Percentiles rank a stretch among this genome's conserved stretches.
phyloP scores from a whole-genome alignment of 2,329 filamentous ascomycete species.

The Didymella segeticola region DNA sequence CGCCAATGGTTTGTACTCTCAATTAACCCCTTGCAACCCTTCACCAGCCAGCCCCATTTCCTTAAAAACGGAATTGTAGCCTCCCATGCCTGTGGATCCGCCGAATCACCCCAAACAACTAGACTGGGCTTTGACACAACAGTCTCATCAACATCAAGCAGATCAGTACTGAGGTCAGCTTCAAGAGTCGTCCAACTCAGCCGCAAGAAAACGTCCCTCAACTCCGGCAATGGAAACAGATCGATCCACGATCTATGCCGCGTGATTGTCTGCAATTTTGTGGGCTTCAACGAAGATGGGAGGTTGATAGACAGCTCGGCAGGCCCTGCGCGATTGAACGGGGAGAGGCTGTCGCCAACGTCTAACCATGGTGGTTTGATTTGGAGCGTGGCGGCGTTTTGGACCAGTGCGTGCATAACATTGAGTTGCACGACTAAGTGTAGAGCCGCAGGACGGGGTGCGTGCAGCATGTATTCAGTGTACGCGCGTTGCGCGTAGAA shows the following conservation, averaged over 20 bases:
- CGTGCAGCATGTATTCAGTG: constrained; percentile 2
- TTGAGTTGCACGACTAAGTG: constrained; percentile 3
- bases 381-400: not conserved
- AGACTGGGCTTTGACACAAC: constrained; percentile 38
- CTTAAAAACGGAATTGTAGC: constrained; percentile 52
- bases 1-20: constrained; percentile 21
- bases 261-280: constrained; percentile 42
- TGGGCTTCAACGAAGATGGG: constrained; percentile 33
- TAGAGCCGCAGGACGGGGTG: not conserved
- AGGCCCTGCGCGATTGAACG: not conserved
- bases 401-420: constrained; percentile 3
- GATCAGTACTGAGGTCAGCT: constrained; percentile 8
- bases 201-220: constrained; percentile 46
- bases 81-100: constrained; percentile 56
- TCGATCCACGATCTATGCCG: constrained; percentile 52
- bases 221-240: constrained; percentile 42
- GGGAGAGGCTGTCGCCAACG: not conserved
- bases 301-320: not conserved
- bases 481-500: not conserved
- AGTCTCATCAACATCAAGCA: constrained; percentile 19
- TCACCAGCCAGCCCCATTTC: constrained; percentile 53
- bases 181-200: constrained; percentile 42
- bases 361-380: not conserved
- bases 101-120: constrained; percentile 58
- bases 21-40: constrained; percentile 47